A percentile compares a stretch with the other conserved stretches of the same genome.
These are phyloP conservation scores for Botrytis hyacinthi DNA, from an alignment of 2,329 filamentous ascomycete genomes.

Conservation along the genomic window DNA sequence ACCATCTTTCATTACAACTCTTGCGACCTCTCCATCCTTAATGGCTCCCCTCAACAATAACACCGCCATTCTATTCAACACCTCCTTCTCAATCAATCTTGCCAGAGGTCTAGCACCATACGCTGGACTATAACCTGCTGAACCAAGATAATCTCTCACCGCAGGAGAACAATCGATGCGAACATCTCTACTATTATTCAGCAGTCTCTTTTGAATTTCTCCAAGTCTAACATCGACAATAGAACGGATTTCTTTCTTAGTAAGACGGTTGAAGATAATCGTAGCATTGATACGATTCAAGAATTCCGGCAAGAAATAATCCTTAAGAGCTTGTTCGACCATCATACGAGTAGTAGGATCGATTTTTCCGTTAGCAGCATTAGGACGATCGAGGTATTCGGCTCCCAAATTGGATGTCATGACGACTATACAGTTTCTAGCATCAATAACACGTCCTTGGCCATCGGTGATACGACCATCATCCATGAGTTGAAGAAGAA, in stretches of 20 bases:
- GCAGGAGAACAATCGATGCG: slow-evolving; percentile 77
- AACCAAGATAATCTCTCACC: slow-evolving; percentile 90
- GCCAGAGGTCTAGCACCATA: slow-evolving; percentile 90
- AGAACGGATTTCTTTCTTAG: slow-evolving; percentile 82
- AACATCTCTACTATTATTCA: slow-evolving; percentile 80
- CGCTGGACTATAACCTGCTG: slow-evolving; percentile 87
- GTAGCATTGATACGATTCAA: slow-evolving; percentile 95
- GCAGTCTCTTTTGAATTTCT: slow-evolving; percentile 91
- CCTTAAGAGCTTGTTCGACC: slow-evolving; percentile 85
- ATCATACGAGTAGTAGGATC: slow-evolving; percentile 82
- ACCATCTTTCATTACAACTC: slow-evolving; percentile 74
- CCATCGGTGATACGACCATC: slow-evolving; percentile 98
- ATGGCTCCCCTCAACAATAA: slow-evolving; percentile 84
- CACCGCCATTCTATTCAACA: slow-evolving; percentile 89
- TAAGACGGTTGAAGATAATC: slow-evolving; percentile 98
- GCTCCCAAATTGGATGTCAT: slow-evolving; percentile 98
- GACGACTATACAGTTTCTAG: slow-evolving; percentile 97
- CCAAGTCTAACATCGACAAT: slow-evolving; percentile 87
- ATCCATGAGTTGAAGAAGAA: slow-evolving; percentile 98
- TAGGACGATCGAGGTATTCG: slow-evolving; percentile 82
- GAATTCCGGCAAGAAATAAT: slow-evolving; percentile 98
- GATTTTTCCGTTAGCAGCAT: slow-evolving; percentile 76
- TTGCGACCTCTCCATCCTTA: slow-evolving; percentile 78
- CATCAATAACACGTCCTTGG: slow-evolving; percentile 91
- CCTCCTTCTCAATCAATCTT: slow-evolving; percentile 93